phyloP scores from a whole-genome alignment of 2,329 filamentous ascomycete species.

The Fusarium sp. region DNA sequence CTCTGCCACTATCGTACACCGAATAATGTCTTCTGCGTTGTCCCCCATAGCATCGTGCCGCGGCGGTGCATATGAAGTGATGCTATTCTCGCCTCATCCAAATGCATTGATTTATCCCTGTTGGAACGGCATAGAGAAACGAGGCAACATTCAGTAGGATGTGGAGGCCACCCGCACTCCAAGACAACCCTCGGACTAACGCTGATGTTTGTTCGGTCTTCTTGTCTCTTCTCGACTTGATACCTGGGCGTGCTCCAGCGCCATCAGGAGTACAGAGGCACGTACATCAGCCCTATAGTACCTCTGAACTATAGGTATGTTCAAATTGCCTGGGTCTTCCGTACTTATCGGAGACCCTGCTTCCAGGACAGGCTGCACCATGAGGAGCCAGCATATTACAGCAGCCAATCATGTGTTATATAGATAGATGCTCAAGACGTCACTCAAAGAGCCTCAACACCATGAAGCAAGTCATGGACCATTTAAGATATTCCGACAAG shows the following conservation, averaged over 20 bases:
- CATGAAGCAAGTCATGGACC: conserved; percentile 15
- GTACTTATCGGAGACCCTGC: not conserved
- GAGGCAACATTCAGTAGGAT: conserved; percentile 2
- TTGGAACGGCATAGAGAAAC: conserved; percentile 7
- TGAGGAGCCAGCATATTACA: not conserved
- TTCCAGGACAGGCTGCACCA: not conserved
- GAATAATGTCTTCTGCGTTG: not conserved
- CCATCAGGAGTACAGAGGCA: not conserved
- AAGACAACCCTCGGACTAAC: conserved; percentile 6
- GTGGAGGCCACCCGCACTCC: conserved; percentile 3
- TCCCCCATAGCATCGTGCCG: conserved; percentile 2
- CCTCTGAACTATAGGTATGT: not conserved
- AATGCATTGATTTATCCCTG: conserved; percentile 4
- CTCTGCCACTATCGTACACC: conserved; percentile 14
- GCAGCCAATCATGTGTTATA: conserved; percentile 32
- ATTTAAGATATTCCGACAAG: not conserved
- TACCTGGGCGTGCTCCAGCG: not conserved
- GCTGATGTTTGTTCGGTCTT: conserved; percentile 4
- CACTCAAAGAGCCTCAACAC: conserved; percentile 43
- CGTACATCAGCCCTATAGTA: conserved; percentile 2
- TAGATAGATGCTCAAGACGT: conserved; percentile 12
- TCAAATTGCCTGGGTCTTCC: not conserved
- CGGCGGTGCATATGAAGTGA: conserved; percentile 14
- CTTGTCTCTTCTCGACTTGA: conserved; percentile 3
- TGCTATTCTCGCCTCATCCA: not conserved